Conservation (phyloP, 306 rosid genomes). For the Pyrus betulifolia region DNA sequence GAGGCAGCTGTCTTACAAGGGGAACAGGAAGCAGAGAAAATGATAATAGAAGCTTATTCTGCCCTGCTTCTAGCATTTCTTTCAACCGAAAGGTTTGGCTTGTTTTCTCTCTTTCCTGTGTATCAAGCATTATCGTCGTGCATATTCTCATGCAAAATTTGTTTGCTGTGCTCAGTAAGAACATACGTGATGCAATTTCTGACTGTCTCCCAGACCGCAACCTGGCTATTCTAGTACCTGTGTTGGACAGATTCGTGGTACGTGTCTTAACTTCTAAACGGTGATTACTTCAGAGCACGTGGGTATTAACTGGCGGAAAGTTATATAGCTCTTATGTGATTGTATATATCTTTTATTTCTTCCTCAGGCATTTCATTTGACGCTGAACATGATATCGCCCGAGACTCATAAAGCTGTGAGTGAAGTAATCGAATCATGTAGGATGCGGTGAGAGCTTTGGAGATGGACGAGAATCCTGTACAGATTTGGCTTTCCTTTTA, state of each 20-base stretch:
- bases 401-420: conserved; percentile 91
- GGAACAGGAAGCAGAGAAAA: conserved; percentile 87
- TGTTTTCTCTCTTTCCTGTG: not conserved
- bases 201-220: conserved; percentile 54
- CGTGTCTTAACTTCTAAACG: conserved; percentile 12
- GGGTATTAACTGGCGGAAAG: not conserved
- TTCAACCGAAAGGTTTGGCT: conserved; percentile 48
- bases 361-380: conserved; percentile 87
- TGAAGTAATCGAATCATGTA: conserved; percentile 93
- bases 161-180: conserved; percentile 28
- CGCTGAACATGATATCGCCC: conserved; percentile 87
- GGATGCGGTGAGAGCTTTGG: conserved; percentile 34
- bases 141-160: conserved; percentile 1
- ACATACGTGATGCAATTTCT: conserved; percentile 36
- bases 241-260: conserved; percentile 98
- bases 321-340: not conserved
- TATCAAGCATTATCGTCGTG: not conserved
- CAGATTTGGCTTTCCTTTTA: conserved; percentile 42
- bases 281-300: not conserved
- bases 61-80: conserved; percentile 57
- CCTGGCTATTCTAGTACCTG: conserved; percentile 78
- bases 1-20: conserved; percentile 80
- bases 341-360: not conserved
- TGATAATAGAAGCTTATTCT: conserved; percentile 52
- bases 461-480: conserved; percentile 32